Conservation (phyloP, 2,329 filamentous ascomycete genomes). For the Coniosporium tulheliwenetii region DNA sequence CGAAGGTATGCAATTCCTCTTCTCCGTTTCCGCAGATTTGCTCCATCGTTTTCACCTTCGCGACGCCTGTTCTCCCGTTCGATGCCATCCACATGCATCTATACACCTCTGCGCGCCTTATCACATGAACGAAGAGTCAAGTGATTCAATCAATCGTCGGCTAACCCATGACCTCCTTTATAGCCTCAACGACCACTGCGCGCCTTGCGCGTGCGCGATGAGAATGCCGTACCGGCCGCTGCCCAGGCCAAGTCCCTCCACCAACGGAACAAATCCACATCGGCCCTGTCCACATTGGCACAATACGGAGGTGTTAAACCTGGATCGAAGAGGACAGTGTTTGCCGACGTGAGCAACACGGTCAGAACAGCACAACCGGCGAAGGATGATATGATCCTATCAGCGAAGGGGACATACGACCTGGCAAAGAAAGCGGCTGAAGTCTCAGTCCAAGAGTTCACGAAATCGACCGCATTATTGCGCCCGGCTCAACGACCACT, state of each 20-base stretch:
- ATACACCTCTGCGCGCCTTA: too few species aligned
- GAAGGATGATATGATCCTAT: conserved; percentile 42
- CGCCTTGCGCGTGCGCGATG: conserved; percentile 47
- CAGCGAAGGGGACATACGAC: conserved; percentile 27
- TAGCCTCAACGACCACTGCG: conserved; percentile 56
- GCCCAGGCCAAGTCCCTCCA: conserved; percentile 48
- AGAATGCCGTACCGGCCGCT: conserved; percentile 42
- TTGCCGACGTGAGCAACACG: conserved; percentile 70
- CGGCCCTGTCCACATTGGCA: conserved; percentile 40
- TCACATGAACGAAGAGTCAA: too few species aligned
- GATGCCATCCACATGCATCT: too few species aligned
- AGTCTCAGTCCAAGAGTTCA: conserved; percentile 18
- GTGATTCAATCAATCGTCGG: background rate
- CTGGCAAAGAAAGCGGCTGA: conserved; percentile 6
- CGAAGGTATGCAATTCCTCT: too few species aligned
- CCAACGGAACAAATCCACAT: conserved; percentile 68
- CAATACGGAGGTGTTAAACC: conserved; percentile 43
- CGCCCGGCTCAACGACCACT: conserved; percentile 49
- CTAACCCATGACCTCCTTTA: conserved; percentile 3
- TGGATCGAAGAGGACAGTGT: conserved; percentile 59
- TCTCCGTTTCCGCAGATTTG: too few species aligned
- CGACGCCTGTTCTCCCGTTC: too few species aligned
- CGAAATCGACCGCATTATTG: conserved; percentile 29
- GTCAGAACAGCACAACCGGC: conserved; percentile 19
- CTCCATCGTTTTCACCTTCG: too few species aligned